Percentiles rank a stretch among this genome's conserved stretches.
phyloP scores from a whole-genome alignment of 176 grass and related monocot species.

The Oryza officinalis region DNA sequence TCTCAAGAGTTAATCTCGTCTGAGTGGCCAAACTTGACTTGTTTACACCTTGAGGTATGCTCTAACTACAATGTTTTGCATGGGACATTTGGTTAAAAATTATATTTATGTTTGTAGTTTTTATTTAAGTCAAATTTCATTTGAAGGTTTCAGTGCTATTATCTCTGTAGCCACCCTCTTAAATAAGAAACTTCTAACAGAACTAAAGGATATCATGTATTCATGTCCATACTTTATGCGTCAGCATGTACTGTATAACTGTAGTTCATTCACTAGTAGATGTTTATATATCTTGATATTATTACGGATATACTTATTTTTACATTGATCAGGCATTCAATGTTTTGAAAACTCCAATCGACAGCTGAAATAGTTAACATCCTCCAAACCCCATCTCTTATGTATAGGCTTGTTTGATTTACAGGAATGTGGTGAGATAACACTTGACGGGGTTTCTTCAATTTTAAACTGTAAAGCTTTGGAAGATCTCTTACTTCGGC shows the following conservation, averaged over 20 bases:
- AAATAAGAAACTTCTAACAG: background rate
- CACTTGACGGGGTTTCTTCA: slow-evolving; percentile 64
- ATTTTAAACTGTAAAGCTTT: slow-evolving; percentile 76
- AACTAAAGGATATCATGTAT: background rate
- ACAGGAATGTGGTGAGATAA: slow-evolving; percentile 83
- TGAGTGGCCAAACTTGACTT: slow-evolving; percentile 75
- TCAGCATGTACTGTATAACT: background rate
- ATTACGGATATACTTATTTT: background rate
- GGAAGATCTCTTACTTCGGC: slow-evolving; percentile 75
- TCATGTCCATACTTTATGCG: background rate
- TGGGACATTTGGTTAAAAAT: background rate
- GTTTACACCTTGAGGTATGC: slow-evolving; percentile 70
- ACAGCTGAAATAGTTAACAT: background rate
- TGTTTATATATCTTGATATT: slow-evolving; percentile 6
- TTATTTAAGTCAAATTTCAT: background rate
- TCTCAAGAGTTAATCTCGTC: slow-evolving; percentile 65
- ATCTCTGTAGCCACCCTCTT: background rate
- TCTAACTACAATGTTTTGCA: background rate
- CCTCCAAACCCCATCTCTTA: background rate
- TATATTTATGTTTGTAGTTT: background rate
- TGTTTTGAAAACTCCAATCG: background rate
- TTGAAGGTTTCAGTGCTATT: background rate
- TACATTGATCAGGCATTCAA: background rate
- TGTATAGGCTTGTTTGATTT: background rate
- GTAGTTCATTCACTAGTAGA: background rate